These are phyloP conservation scores for Malassezia equina DNA, from an alignment of 1,284 basidiomycete genomes.

Conservation along the genomic window DNA sequence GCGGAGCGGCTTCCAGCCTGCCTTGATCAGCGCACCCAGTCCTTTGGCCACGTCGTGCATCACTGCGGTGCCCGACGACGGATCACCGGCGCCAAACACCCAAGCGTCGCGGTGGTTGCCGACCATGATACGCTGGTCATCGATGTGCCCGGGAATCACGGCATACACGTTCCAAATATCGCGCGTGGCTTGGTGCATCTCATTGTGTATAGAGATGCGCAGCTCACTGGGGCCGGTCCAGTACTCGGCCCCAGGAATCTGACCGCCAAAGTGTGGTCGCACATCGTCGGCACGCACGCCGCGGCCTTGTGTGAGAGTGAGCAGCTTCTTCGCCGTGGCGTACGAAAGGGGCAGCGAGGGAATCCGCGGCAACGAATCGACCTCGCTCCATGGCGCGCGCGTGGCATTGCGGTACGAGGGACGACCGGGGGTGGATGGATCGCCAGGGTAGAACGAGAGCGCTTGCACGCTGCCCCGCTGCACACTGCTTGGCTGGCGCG, in stretches of 20 bases:
- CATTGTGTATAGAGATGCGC: constrained; percentile 26
- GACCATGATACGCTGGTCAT: constrained; percentile 68
- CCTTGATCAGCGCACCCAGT: constrained; percentile 61
- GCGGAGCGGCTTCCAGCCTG: constrained; percentile 78
- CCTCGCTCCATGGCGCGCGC: constrained; percentile 53
- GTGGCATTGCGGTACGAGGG: constrained; percentile 77
- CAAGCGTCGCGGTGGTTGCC: constrained; percentile 52
- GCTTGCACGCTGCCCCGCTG: constrained; percentile 73
- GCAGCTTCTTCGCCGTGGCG: constrained; percentile 52
- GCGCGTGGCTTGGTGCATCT: constrained; percentile 26
- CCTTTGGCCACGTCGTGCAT: constrained; percentile 72
- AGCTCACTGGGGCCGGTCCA: constrained; percentile 50
- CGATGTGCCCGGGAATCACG: constrained; percentile 74
- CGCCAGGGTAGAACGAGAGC: constrained; percentile 66
- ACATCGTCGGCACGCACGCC: constrained; percentile 54
- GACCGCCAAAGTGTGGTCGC: constrained; percentile 50
- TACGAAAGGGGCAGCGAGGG: constrained; percentile 61
- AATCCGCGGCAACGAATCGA: constrained; percentile 65
- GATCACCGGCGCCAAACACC: constrained; percentile 61
- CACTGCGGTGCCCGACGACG: constrained; percentile 75
- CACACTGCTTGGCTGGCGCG: constrained; percentile 61
- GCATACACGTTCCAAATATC: constrained; percentile 68
- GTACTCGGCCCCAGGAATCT: constrained; percentile 51
- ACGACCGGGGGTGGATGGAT: constrained; percentile 73
- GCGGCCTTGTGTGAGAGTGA: constrained; percentile 49